Base-by-base conservation (phyloP, 345 rosid genomes). In the Chamaenerion angustifolium region DNA sequence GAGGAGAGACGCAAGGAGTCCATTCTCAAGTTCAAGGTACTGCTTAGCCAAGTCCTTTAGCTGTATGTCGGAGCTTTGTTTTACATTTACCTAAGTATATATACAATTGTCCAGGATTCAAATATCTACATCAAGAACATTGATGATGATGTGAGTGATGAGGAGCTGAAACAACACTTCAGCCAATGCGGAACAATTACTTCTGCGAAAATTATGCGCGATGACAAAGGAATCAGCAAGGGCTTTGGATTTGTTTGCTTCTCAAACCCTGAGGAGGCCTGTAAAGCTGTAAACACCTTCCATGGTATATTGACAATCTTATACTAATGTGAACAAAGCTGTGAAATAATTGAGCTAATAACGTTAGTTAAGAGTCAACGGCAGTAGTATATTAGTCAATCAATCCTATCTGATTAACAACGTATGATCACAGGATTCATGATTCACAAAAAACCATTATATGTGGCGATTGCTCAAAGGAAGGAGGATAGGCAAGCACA, bases 161-260 rank as follows among this genome's bases (percentile, higher is more conserved):
- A 81, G 61, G 79, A 73, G 62, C 70, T 84, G 40, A 72, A 55
- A 65, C 71, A 73, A 41, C 67, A 65, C 54, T 84, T 84, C 59
- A 76, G 84, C 51, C 72, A 75, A 51, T 76, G 86, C 64, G 94
- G 94, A 50, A 67, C 48, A 31, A 75, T 77, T 51, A 76, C 72
- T 14, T 79, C 94, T 10, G 70, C 73, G 40, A 84, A 78, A 68
- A 40, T 78, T 48, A 81, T 78, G 86, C 67, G 81, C 59, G 82
- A 81, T 58, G 71, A 75, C 17, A 84, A 75, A 73, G 89, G 94
- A 55, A 61, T 58, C 23, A 75, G 79, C 54, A 84, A 70, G 58
- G 94, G 94, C 11, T 79, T 78, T 64, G 89, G 89, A 56, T 84
- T 84, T 70, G 84, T 81, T 11, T 76, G 86, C 63, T 81, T 84